These are phyloP conservation scores for Suillus paluster DNA, from an alignment of 768 basidiomycete species.

Conservation along the genomic window DNA sequence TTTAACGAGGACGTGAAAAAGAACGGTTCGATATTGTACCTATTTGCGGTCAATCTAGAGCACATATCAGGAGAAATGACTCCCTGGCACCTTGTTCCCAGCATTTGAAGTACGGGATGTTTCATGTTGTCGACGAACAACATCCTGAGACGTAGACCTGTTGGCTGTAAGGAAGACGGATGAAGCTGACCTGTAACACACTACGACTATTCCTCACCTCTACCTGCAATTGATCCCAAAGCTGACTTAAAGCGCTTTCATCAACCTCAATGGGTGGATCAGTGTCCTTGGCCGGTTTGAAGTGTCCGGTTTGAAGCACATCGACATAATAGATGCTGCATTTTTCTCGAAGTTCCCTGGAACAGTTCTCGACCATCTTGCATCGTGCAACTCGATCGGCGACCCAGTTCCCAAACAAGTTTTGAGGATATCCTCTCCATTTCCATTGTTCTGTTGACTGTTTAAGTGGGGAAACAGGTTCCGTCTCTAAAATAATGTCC, in stretches of 20 bases:
- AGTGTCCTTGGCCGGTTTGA: slow-evolving; percentile 19
- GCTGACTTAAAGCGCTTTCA: slow-evolving; percentile 16
- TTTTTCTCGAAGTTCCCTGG: background rate
- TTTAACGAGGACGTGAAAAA: slow-evolving; percentile 58
- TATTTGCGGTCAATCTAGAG: background rate
- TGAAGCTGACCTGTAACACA: background rate
- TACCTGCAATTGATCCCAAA: slow-evolving; percentile 24
- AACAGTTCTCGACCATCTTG: slow-evolving; percentile 21
- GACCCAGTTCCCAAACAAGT: slow-evolving; percentile 54
- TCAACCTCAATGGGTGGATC: slow-evolving; percentile 13
- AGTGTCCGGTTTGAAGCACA: slow-evolving; percentile 41
- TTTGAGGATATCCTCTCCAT: slow-evolving; percentile 46
- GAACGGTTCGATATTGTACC: slow-evolving; percentile 58
- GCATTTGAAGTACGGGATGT: slow-evolving; percentile 52
- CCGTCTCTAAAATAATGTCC: slow-evolving; percentile 5
- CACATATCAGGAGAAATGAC: background rate
- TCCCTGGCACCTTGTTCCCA: slow-evolving; percentile 49
- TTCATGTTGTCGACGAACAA: slow-evolving; percentile 50
- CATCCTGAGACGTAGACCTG: slow-evolving; percentile 24
- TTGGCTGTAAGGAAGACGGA: slow-evolving; percentile 12
- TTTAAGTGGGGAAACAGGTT: slow-evolving; percentile 10
- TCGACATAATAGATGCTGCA: slow-evolving; percentile 39
- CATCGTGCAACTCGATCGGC: slow-evolving; percentile 35
- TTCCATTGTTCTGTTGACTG: background rate
- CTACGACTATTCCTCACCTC: slow-evolving; percentile 14